Conservation (phyloP, 129 eudicot species). For the Arctium minus region DNA sequence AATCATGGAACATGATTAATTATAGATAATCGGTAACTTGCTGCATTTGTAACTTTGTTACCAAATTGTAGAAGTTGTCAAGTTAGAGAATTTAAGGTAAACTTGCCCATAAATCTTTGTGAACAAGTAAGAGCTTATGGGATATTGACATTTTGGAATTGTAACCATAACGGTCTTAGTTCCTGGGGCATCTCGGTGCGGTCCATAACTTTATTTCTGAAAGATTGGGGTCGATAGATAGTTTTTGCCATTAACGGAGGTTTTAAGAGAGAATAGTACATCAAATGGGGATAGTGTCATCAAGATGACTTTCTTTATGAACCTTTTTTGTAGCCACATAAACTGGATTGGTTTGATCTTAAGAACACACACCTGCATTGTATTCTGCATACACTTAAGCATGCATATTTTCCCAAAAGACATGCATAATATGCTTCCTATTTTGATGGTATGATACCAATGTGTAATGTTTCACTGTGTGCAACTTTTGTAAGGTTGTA, state of each 20-base stretch:
- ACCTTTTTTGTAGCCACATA: neutral
- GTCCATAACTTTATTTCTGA: neutral
- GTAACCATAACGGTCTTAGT: neutral
- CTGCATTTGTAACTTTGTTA: slow-evolving; percentile 20
- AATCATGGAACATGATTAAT: neutral
- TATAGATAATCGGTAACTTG: neutral
- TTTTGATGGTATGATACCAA: neutral
- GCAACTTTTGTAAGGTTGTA: neutral
- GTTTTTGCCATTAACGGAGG: neutral
- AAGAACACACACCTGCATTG: neutral
- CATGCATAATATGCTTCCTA: neutral
- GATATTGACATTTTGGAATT: slow-evolving; percentile 6
- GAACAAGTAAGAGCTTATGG: slow-evolving; percentile 18
- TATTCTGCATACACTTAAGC: neutral
- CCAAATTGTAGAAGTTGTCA: slow-evolving; percentile 5
- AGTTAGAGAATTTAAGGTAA: slow-evolving; percentile 13
- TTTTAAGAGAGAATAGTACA: neutral
- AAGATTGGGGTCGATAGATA: neutral
- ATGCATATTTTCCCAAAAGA: neutral
- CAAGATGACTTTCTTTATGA: neutral
- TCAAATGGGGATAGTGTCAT: neutral
- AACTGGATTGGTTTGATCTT: neutral
- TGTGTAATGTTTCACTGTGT: neutral
- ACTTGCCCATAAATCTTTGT: slow-evolving; percentile 14
- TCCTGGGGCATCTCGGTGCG: neutral